A percentile compares a stretch with the other conserved stretches of the same genome.
These are phyloP conservation scores for Saururus chinensis DNA, from an alignment of 164 flowering plant species.

Conservation along the genomic window DNA sequence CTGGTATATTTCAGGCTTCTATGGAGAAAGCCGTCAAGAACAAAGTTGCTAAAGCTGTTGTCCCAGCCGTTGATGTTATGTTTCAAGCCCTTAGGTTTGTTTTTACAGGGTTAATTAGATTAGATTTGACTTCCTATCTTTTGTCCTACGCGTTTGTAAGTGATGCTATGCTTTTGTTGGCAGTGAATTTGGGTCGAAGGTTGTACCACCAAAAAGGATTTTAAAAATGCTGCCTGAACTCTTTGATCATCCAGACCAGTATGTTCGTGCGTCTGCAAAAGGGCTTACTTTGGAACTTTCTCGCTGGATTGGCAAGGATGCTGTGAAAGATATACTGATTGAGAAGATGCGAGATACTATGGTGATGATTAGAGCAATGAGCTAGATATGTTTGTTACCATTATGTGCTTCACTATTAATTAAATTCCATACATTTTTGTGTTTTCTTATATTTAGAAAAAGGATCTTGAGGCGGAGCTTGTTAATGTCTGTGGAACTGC, in stretches of 20 bases:
- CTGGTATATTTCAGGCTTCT: conserved; percentile 47
- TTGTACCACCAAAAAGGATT: conserved; percentile 90
- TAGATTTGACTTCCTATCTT: neutral
- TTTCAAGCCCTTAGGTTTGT: conserved; percentile 90
- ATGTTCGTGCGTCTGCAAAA: conserved; percentile 97
- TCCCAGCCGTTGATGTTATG: conserved; percentile 99
- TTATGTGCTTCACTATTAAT: neutral
- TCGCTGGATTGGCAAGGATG: conserved; percentile 98
- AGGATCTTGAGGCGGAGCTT: conserved; percentile 99
- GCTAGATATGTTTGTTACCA: neutral
- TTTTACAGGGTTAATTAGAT: neutral
- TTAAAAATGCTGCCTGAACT: conserved; percentile 98
- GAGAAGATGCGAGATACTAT: conserved; percentile 99
- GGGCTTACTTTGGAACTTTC: conserved; percentile 97
- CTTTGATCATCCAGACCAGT: conserved; percentile 98
- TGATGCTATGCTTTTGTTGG: neutral
- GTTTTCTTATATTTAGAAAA: conserved; percentile 42
- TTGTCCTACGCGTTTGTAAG: neutral
- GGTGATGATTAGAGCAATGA: conserved; percentile 28
- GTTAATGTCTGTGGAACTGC: conserved; percentile 76
- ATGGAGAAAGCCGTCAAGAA: conserved; percentile 98
- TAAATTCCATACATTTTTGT: neutral
- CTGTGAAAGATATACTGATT: conserved; percentile 84
- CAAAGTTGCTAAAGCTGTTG: conserved; percentile 99
- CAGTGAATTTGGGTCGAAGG: conserved; percentile 94